Evolutionary conservation across 306 rosid genomes (phyloP).

Genomic region (Begonia loranthoides): DNA sequence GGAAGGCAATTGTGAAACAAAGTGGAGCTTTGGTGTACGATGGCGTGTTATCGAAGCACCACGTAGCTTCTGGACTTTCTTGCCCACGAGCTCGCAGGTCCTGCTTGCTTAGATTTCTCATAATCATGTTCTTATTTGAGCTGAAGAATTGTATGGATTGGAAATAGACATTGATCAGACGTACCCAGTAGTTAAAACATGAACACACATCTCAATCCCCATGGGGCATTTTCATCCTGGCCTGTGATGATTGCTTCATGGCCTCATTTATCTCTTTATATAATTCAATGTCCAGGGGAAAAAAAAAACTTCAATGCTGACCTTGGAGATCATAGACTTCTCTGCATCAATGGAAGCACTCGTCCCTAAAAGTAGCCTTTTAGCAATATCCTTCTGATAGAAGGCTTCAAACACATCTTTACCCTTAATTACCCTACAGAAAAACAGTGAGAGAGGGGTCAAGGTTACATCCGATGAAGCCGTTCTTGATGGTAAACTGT

Average conservation of each 20-base stretch:
- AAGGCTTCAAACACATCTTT: slow-evolving; percentile 99
- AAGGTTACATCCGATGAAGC: slow-evolving; percentile 59
- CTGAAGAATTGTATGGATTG: not conserved
- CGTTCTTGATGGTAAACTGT: slow-evolving; percentile 71
- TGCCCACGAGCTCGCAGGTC: slow-evolving; percentile 91
- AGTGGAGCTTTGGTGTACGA: slow-evolving; percentile 54
- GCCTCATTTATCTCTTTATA: slow-evolving; percentile 98
- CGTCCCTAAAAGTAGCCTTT: slow-evolving; percentile 83
- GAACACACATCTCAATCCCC: slow-evolving; percentile 98
- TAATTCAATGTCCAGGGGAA: slow-evolving; percentile 76
- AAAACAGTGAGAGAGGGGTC: slow-evolving; percentile 10
- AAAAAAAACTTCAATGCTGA: slow-evolving; percentile 14
- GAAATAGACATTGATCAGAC: slow-evolving; percentile 2
- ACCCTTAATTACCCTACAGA: slow-evolving; percentile 38
- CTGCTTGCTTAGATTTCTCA: slow-evolving; percentile 50
- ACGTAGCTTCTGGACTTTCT: slow-evolving; percentile 56
- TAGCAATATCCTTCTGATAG: slow-evolving; percentile 97
- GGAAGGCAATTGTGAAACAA: slow-evolving; percentile 24
- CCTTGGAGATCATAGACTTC: slow-evolving; percentile 99
- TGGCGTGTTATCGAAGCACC: slow-evolving; percentile 82
- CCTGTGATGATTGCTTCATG: slow-evolving; percentile 98
- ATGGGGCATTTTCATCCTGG: slow-evolving; percentile 94
- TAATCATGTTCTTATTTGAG: slow-evolving; percentile 17
- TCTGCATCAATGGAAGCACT: slow-evolving; percentile 99
- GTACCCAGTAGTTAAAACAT: slow-evolving; percentile 97